A percentile compares a stretch with the other conserved stretches of the same genome.
phyloP scores from a whole-genome alignment of 2,329 filamentous ascomycete genomes.

The Atkinsonella hypoxylon region DNA sequence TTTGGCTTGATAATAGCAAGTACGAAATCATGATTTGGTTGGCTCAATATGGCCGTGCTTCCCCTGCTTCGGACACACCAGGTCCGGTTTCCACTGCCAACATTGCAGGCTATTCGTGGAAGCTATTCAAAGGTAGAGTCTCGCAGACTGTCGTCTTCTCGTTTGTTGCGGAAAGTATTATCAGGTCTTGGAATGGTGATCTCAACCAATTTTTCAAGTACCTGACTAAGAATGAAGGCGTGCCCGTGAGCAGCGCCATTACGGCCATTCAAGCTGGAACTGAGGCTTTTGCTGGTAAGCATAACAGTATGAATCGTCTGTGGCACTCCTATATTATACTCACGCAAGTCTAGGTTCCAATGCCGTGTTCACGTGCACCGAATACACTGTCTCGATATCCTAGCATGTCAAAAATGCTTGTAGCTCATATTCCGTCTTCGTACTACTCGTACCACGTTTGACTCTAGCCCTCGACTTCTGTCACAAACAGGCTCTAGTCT shows the following conservation, averaged over 20 bases:
- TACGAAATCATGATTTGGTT: slow-evolving; percentile 60
- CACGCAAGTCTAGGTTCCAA: background rate
- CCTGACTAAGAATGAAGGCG: slow-evolving; percentile 33
- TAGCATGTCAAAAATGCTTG: no score
- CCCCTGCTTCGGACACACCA: slow-evolving; percentile 34
- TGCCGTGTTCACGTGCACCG: background rate
- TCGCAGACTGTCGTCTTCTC: slow-evolving; percentile 44
- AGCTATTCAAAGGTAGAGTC: slow-evolving; percentile 49
- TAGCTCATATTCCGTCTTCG: no score
- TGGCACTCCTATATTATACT: background rate
- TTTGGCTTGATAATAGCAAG: slow-evolving; percentile 40
- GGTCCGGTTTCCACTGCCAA: background rate
- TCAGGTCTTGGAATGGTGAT: slow-evolving; percentile 44
- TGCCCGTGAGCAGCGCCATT: slow-evolving; percentile 8
- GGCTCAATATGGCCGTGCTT: slow-evolving; percentile 42
- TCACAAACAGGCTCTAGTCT: slow-evolving; percentile 21
- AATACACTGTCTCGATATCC: no score
- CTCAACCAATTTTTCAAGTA: slow-evolving; percentile 46
- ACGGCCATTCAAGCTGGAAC: background rate
- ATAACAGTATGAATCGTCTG: background rate
- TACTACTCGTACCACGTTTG: no score
- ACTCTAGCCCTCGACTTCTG: no score
- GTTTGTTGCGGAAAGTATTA: slow-evolving; percentile 29
- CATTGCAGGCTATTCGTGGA: slow-evolving; percentile 31
- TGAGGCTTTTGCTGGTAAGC: background rate